phyloP scores from a whole-genome alignment of 2,329 filamentous ascomycete species.

The Venturia asperata region DNA sequence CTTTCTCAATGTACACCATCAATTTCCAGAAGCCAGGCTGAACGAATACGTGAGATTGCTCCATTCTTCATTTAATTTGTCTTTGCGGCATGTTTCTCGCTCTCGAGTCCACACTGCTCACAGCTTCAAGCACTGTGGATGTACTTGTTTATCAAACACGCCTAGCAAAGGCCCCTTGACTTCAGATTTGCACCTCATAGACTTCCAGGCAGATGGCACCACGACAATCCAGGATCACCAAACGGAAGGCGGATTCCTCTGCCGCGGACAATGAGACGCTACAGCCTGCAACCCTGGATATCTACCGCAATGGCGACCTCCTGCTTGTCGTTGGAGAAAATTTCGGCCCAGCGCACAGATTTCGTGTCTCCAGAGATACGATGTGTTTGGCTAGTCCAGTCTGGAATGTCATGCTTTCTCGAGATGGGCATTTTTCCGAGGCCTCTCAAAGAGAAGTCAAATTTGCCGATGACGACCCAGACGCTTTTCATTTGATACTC shows the following conservation, averaged over 20 bases:
- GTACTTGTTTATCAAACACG: too few relatives aligned
- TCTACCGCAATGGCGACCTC: not conserved
- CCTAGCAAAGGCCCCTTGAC: too few relatives aligned
- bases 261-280: not conserved
- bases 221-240: not conserved
- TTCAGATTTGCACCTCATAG: too few relatives aligned
- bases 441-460: not conserved
- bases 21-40: too few relatives aligned
- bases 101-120: too few relatives aligned
- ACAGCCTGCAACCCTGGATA: not conserved
- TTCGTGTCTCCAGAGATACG: not conserved
- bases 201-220: not conserved
- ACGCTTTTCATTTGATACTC: not conserved
- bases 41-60: too few relatives aligned
- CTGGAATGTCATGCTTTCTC: constrained; percentile 1
- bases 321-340: not conserved
- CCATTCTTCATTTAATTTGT: too few relatives aligned
- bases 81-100: too few relatives aligned
- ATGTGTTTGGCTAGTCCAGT: not conserved
- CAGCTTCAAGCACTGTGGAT: too few relatives aligned
- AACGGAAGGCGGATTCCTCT: not conserved
- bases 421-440: not conserved
- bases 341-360: not conserved
- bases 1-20: too few relatives aligned
- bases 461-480: not conserved